phyloP scores from a whole-genome alignment of 202 grass and related monocot species.

The Eragrostis tef region DNA sequence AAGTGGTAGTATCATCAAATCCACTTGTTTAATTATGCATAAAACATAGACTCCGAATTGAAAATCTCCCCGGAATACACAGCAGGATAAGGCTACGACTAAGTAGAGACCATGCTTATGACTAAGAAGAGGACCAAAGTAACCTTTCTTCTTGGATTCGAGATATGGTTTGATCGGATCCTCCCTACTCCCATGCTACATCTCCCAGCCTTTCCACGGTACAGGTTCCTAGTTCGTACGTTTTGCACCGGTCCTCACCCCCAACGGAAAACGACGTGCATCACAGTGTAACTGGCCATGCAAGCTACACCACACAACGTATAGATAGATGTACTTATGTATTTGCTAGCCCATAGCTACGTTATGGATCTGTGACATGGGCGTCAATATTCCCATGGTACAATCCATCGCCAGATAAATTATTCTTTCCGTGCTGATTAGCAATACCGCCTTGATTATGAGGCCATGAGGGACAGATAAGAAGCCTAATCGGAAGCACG shows the following conservation, averaged over 20 bases:
- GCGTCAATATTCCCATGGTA: constrained; percentile 34
- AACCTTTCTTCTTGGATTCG: constrained; percentile 36
- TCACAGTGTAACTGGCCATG: not conserved
- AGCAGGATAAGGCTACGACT: not conserved
- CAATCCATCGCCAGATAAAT: not conserved
- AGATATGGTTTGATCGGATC: constrained; percentile 47
- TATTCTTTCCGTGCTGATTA: constrained; percentile 7
- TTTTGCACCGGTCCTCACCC: not conserved
- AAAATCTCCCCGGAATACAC: not conserved
- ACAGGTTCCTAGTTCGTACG: not conserved
- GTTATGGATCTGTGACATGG: constrained; percentile 28
- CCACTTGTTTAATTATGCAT: not conserved
- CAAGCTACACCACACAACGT: not conserved
- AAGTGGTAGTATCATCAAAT: constrained; percentile 32
- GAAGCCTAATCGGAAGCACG: constrained; percentile 23
- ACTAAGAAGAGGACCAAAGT: constrained; percentile 4
- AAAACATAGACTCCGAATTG: not conserved
- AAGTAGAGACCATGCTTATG: not conserved
- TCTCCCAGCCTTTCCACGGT: constrained; percentile 17
- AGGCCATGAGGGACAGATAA: constrained; percentile 3
- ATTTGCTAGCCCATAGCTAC: not conserved
- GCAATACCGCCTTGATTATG: not conserved
- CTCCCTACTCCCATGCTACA: constrained; percentile 18
- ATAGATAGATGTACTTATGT: too few relatives aligned
- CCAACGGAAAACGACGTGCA: constrained; percentile 1